Base-by-base conservation (phyloP, 2,329 filamentous ascomycete genomes). In the Sporothrix globosa region DNA sequence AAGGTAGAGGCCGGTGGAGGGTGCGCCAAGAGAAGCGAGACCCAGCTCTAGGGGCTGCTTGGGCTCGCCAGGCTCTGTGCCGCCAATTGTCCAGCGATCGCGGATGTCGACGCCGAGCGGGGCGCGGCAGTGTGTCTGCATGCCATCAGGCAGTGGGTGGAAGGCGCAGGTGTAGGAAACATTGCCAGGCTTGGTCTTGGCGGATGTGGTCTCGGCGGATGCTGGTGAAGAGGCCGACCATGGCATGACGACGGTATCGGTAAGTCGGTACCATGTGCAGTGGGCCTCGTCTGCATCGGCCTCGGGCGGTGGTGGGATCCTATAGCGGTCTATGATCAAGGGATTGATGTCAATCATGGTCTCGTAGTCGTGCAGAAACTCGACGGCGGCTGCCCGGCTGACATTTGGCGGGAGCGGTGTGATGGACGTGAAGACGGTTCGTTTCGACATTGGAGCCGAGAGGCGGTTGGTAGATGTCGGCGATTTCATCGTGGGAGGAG, bases 291-390 rank as follows among this genome's bases (percentile, higher is more conserved):
- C 92, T 19, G 87, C 81, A 0, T 87, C 83, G 14, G 91, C 89
- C 76, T 89, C 86, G 30, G 84, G 76, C 0, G 92, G 92, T 1
- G 92, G 85, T 61, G 86, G 84, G 79, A 92, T 92, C 44, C 84
- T 84, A 74, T 89, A 86, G 70, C 92, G 87, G 72, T 91, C 88
- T 73, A 91, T 88, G 69, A 97, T 90, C 63, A 96, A 84, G 1
- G 93, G 93, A 79, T 96, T 97, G 70, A 97, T 83, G 77, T 95
- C 90, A 76, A 97, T 96, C 90, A 97, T 96, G 75, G 89, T 89
- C 66, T 85, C 79, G 80, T 96, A 92, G 79, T 91, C 86, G 79
- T 93, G 92, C 44, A 97, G 88, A 74, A 92, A 92, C 69, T 87
- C 84, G 73, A 96, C 78, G 54, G 92, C 92, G n/a, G 87, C 85